Evolutionary conservation across 2,329 filamentous ascomycete species (phyloP), one percentile per base, ranked within the genome.

Genomic region (Endoconidiophora polonica): DNA sequence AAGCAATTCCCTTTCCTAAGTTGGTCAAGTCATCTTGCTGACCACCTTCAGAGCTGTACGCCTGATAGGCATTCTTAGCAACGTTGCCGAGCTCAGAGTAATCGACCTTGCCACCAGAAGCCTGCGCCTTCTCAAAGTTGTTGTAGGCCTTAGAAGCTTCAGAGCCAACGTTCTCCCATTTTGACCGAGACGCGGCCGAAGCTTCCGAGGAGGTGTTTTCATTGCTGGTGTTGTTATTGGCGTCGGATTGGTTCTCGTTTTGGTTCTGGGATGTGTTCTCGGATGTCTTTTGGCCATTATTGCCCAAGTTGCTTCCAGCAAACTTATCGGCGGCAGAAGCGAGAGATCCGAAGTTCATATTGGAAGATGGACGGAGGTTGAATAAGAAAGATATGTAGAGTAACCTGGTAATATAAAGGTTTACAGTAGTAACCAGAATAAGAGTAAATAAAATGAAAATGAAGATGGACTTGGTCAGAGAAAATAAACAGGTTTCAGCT

Each of bases 61-160:
- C 61, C 23, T 57, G 53, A n/a, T 63, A 61, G 4, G 62, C 60
- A 22, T 56, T 55, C 44, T 56, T 44, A n/a, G 52, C 55, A 41
- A 57, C 48, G 20, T 14, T 46, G n/a, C 55, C 54, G 10, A 57
- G 47, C 37, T 54, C 49, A 22, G 26, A 43, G 43, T 57, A 57
- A 39, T 55, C 41, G 4, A 49, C 43, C 2, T 46, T 53, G 37
- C 52, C 52, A 36, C 54, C 55, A n/a, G 50, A 43, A 9, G 49
- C 42, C 36, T 52, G 48, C 50, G 45, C 39, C 9, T 40, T 23
- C 43, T 56, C 50, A 38, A 52, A 54, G 40, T 53, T 37, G 5
- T 16, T 29, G 42, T 52, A 54, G 24, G 49, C 56, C 40, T 52
- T 50, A 41, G 56, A 50, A 3, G 49, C 54, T 5, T 52, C 43